These are phyloP conservation scores for Hibiscus mutabilis DNA, from an alignment of 345 rosid species.

Conservation along the genomic window DNA sequence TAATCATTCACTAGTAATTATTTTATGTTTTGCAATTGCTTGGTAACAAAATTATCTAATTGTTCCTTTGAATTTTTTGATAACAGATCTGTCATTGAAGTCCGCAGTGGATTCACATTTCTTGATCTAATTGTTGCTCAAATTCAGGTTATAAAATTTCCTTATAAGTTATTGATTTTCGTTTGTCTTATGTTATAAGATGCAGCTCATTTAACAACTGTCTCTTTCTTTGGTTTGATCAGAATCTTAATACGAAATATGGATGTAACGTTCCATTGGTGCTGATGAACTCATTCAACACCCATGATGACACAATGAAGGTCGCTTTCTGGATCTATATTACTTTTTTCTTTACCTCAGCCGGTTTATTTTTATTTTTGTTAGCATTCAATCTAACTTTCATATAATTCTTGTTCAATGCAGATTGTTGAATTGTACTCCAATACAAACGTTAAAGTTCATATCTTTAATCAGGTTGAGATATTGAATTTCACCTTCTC, in stretches of 20 bases:
- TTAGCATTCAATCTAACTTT: neutral
- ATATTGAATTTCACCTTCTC: neutral
- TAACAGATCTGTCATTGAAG: slow-evolving; percentile 90
- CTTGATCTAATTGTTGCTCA: slow-evolving; percentile 92
- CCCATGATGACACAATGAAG: slow-evolving; percentile 86
- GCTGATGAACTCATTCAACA: slow-evolving; percentile 96
- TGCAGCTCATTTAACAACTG: neutral
- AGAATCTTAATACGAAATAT: slow-evolving; percentile 79
- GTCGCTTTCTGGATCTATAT: neutral
- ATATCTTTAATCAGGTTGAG: slow-evolving; percentile 87
- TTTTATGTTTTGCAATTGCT: neutral
- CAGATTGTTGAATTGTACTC: neutral
- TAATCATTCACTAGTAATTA: neutral
- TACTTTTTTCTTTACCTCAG: neutral
- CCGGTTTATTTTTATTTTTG: neutral
- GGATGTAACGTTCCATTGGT: slow-evolving; percentile 87
- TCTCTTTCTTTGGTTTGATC: neutral
- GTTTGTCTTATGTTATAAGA: neutral
- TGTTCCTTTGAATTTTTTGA: neutral
- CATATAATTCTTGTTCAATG: neutral
- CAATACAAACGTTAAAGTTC: slow-evolving; percentile 50
- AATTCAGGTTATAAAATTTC: slow-evolving; percentile 47
- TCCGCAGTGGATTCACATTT: slow-evolving; percentile 87
- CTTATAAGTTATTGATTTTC: neutral
- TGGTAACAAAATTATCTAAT: neutral